These are phyloP conservation scores for Musa troglodytarum DNA, from an alignment of 176 grass and related monocot species.

Conservation along the genomic window DNA sequence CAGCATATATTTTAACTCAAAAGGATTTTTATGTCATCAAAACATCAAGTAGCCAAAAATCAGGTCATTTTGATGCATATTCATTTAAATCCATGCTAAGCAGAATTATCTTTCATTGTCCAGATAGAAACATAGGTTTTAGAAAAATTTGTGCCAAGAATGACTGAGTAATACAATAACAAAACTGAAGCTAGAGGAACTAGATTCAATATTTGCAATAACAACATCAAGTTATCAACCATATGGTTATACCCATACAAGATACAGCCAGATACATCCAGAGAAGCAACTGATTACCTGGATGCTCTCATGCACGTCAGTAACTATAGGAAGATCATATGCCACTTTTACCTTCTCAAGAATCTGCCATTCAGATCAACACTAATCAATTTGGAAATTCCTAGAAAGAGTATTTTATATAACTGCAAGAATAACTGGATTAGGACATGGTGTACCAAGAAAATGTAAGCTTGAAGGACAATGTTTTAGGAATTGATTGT, in stretches of 20 bases:
- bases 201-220: neutral
- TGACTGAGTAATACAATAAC: neutral
- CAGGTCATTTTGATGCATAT: no score
- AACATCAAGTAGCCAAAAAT: no score
- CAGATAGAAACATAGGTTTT: no score
- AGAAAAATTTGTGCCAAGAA: neutral
- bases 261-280: neutral
- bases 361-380: slow-evolving; percentile 39
- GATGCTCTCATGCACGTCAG: slow-evolving; percentile 86
- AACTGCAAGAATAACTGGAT: neutral
- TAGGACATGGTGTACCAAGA: neutral
- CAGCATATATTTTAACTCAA: no score
- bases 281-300: slow-evolving; percentile 43
- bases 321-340: slow-evolving; percentile 79
- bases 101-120: no score
- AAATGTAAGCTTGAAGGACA: neutral
- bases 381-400: neutral
- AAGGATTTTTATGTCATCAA: no score
- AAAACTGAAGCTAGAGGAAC: no score
- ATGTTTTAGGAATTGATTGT: neutral
- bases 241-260: neutral
- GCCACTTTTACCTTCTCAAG: slow-evolving; percentile 82
- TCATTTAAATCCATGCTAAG: no score
- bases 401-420: neutral
- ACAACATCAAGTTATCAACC: neutral